Base-by-base conservation (phyloP, 352 stramenopile species). In the Phytophthora tubulina region DNA sequence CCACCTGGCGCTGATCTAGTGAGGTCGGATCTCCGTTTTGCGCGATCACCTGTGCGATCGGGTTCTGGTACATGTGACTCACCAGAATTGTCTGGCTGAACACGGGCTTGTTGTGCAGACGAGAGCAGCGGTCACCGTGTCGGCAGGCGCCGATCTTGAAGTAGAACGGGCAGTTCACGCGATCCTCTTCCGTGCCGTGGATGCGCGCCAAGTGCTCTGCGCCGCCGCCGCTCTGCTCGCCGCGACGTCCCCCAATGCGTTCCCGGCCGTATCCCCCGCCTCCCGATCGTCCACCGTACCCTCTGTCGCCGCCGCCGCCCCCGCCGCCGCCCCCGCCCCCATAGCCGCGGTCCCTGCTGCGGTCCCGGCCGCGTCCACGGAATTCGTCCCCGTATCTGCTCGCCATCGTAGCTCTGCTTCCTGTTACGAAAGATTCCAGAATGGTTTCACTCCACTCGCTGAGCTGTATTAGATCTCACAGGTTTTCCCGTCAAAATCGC, bases 61-160 rank as follows among this genome's bases (percentile, higher is more conserved):
- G 94, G 81, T 99, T 99, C 67, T 98, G 88, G 79, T 99, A 99
- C 88, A 99, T 98, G 79, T 99, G 97, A 72, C 98, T 99, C 69
- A 99, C 87, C 30, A 99, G 79, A 53, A 99, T 97, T 3, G 98
- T 99, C 75, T 99, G 97, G 49, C 90, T 99, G 78, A 99, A 99
- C 30, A 98, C 96, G 4, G 98, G 98, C 75, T 98, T 98, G 86
- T 99, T 98, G 78, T 99, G 98, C 70, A 99, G 85, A 42, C 98
- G 91, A 52, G 95, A 99, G 82, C 98, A 99, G 14, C 97, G 92
- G 75, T 99, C 98, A 14, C 97, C 98, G 72, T 99, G 98, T n/a
- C 98, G 91, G 75, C 98, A 99, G 30, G 98, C 98, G 36, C 98
- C 98, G 52, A 99, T 99, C 89, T 99, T 99, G 84, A 99, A 99